Evolutionary conservation across 2,329 filamentous ascomycete species (phyloP), one percentile per base, ranked within the genome.

Genomic region (Corinectria fuckeliana): DNA sequence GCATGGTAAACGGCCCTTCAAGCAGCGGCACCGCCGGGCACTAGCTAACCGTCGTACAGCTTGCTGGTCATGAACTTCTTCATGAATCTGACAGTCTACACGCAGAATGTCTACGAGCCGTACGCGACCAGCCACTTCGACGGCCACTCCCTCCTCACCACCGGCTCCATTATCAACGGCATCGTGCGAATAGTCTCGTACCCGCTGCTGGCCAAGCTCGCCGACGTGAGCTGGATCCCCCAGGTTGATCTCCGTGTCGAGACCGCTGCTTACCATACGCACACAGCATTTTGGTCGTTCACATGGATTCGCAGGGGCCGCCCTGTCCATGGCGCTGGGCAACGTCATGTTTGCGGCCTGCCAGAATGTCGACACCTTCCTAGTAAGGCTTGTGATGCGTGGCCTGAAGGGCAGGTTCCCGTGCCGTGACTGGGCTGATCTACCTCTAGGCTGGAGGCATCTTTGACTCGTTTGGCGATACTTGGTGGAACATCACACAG

Each of bases 11-110:
- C 16, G 2, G 32, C 2, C 5, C 14, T n/a, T 16, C n/a, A 16
- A 16, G 32, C 32, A 16, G 16, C n/a, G 32, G n/a, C 14, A 16
- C 32, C 10, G 32, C 32, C 10, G 32, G 32, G 9, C 32, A 34
- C 14, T 7, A 1, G 11, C 28, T 39, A 5, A 63, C n/a, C 1
- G 3, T 1, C 4, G 0, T 0, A 3, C 10, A 66, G 63, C 30
- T 50, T 66, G 23, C 39, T 66, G 2, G 11, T 66, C 2, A 66
- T 66, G 63, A 66, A 64, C 48, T 66, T 66, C 9, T 66, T 66
- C 8, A 66, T 66, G 63, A 66, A 66, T 13, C 3, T 66, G 4
- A 62, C 58, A 1, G 64, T 66, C 2, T 66, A 66, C 8, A 66
- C 64, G 0, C 63, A 66, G 0, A 66, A 66, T 7, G 64, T 66